Percentiles rank a stretch among this genome's conserved stretches.
Evolutionary conservation across 192 early-diverging fungal species (phyloP).

Genomic region (Rhizophagus clarus): DNA sequence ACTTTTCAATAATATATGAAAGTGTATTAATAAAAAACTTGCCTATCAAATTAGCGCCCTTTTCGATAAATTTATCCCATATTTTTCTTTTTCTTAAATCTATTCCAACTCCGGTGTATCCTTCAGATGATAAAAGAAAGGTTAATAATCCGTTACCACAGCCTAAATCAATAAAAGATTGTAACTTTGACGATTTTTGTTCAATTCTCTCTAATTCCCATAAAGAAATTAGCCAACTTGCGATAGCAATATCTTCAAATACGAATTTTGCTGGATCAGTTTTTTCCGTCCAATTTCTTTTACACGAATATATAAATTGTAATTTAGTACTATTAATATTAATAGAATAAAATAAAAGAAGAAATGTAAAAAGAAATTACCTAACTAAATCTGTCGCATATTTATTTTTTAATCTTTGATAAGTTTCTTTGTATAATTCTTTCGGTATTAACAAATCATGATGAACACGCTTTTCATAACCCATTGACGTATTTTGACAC

Average conservation of each 20-base stretch:
- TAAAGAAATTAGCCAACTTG: constrained; percentile 76
- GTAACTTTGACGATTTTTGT: constrained; percentile 18
- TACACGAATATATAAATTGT: not conserved
- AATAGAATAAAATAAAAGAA: not conserved
- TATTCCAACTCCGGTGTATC: constrained; percentile 71
- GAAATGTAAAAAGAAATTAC: constrained; percentile 27
- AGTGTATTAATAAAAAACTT: constrained; percentile 15
- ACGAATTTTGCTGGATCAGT: constrained; percentile 86
- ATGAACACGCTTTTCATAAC: constrained; percentile 69
- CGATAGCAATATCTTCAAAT: constrained; percentile 86
- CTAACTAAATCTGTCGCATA: constrained; percentile 68
- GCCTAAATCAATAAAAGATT: constrained; percentile 79
- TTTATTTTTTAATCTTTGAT: constrained; percentile 65
- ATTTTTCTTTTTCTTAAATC: constrained; percentile 76
- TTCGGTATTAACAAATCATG: constrained; percentile 75
- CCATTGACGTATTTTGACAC: constrained; percentile 69
- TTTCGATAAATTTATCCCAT: constrained; percentile 62
- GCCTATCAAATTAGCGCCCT: constrained; percentile 50
- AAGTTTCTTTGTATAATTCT: constrained; percentile 64
- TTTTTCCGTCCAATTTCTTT: constrained; percentile 72
- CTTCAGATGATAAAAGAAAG: constrained; percentile 69
- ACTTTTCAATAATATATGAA: not conserved
- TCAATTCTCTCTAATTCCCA: constrained; percentile 59
- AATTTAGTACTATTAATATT: not conserved
- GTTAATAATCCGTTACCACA: constrained; percentile 87